Evolutionary conservation across 306 rosid species (phyloP), one percentile per base, ranked within the genome.

Genomic region (Prunus salicina): DNA sequence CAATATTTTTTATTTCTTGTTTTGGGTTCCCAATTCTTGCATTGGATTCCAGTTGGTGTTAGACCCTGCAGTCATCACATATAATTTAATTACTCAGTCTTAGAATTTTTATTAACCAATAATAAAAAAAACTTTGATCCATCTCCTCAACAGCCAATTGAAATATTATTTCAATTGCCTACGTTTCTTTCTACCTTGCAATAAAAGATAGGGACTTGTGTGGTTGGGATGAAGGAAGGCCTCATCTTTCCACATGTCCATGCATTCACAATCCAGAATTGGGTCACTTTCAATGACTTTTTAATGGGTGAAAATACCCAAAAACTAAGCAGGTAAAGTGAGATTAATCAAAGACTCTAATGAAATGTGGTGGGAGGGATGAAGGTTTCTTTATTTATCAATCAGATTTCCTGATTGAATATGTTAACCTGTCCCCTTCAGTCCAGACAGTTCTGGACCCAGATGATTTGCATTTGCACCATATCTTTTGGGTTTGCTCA

Each of bases 151-250:
- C 57, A 51, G 19, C 57, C n/a, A 51, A 51, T 51, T 51, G 43
- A 81, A 47, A 79, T 58, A 65, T 52, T 7, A 46, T 43, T 5
- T 32, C 55, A 70, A 47, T 60, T 47, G 67, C 27, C 41, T 69
- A 53, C 70, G 72, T 49, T 65, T 71, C 56, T 68, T 49, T 45
- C 43, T 38, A 6, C 43, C 82, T 77, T 79, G 87, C 80, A 88
- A 65, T 66, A 75, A 88, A 83, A 81, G 88, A 80, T 73, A 87
- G 84, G 72, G 87, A 85, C 80, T 58, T 75, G 78, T 76, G 88
- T 72, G 89, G 90, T 70, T 76, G 50, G 65, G 55, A 81, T 74
- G 72, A 64, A 64, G 71, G 25, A 28, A 47, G 43, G 77, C 56
- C 68, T 51, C 27, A 83, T 83, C 75, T 84, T 65, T 56, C 67